Evolutionary conservation across 2,329 filamentous ascomycete species (phyloP), one percentile per base, ranked within the genome.

Genomic region (Rhinocladiella similis): DNA sequence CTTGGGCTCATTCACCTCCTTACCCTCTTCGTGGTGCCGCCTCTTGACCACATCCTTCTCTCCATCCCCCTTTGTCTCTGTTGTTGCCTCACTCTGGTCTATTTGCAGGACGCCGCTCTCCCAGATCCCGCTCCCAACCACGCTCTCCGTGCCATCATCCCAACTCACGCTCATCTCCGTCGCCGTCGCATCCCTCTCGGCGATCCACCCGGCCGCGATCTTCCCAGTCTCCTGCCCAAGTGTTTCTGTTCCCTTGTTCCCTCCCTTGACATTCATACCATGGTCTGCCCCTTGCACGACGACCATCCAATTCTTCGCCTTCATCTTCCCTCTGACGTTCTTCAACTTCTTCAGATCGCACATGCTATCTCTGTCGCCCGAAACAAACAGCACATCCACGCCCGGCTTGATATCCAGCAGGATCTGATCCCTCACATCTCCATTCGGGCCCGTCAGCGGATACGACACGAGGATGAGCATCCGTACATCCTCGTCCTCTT

Each of bases 251-350:
- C 59, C 42, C 42, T 58, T 55, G 47, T 48, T 54, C 2, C 57
- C 59, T 6, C 61, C 61, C n/a, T 53, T 51, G 14, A 65, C 7
- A 35, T 54, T 57, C 63, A 66, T 64, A 3, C 63, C 62, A 39
- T 66, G 63, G 53, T 64, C 62, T 12, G 62, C 63, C 3, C 58
- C 63, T 13, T 56, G 25, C 6, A 66, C 62, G 6, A 57, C 36
- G 7, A 59, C 56, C 47, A 63, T 18, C 62, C 54, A 60, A 3
- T 45, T 54, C 18, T 22, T 57, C 7, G 62, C 63, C 42, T 56
- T 58, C 63, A 66, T 66, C 50, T 63, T 64, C 14, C 9, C 43
- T n/a, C 57, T 47, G 12, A 66, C 54, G 19, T 33, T n/a, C 5
- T 52, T 27, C 27, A 66, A 39, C 27, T 38, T 45, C 19, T 38